Conservation (phyloP, 2,329 filamentous ascomycete species). For the Knoxdaviesia capensis region DNA sequence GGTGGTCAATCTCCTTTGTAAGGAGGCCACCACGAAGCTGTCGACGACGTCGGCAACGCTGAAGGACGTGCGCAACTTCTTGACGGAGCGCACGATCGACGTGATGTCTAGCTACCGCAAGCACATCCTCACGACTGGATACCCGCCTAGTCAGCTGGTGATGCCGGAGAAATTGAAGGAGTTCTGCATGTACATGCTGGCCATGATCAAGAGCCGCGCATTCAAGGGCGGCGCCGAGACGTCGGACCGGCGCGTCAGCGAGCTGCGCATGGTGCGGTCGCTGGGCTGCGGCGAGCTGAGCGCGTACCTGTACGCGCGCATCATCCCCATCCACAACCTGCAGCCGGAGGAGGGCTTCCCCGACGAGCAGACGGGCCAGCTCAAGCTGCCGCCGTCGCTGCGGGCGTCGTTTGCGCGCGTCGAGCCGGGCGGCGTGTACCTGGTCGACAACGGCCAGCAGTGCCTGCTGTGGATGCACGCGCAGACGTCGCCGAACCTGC, state of each 20-base stretch:
- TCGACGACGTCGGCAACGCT: slow-evolving; percentile 46
- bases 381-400: slow-evolving; percentile 62
- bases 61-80: slow-evolving; percentile 64
- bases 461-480: slow-evolving; percentile 84
- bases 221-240: slow-evolving; percentile 88
- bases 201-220: slow-evolving; percentile 72
- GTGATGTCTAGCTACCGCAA: slow-evolving; percentile 84
- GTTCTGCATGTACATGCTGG: slow-evolving; percentile 88
- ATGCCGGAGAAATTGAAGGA: slow-evolving; percentile 93
- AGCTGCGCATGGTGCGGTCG: slow-evolving; percentile 72
- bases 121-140: slow-evolving; percentile 62
- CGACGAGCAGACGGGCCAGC: slow-evolving; percentile 66
- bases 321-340: slow-evolving; percentile 81
- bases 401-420: slow-evolving; percentile 74
- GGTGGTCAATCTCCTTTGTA: slow-evolving; percentile 70
- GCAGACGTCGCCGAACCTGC: slow-evolving; percentile 78
- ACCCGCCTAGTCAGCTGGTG: slow-evolving; percentile 81
- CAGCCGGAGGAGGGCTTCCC: slow-evolving; percentile 76
- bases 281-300: slow-evolving; percentile 77
- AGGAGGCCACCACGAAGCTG: slow-evolving; percentile 81
- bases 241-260: slow-evolving; percentile 75
- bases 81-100: slow-evolving; percentile 86
- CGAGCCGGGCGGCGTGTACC: slow-evolving; percentile 81
- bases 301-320: slow-evolving; percentile 84
- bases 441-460: slow-evolving; percentile 88